Percentiles rank a stretch among this genome's conserved stretches.
These are phyloP conservation scores for Iris macrosiphon DNA, from an alignment of 106 monocot genomes.

Conservation along the genomic window DNA sequence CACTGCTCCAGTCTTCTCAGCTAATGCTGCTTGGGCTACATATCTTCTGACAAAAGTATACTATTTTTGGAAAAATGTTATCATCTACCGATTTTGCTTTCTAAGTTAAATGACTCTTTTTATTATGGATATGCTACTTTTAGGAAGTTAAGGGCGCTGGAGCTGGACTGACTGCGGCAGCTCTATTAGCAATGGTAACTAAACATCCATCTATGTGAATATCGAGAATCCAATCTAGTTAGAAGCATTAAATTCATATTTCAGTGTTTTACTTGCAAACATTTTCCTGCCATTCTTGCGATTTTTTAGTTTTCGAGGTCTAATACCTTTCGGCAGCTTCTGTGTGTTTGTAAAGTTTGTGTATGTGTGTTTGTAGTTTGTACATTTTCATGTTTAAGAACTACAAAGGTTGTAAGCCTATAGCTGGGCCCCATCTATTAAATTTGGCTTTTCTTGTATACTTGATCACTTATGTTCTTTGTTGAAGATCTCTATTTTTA, in stretches of 20 bases:
- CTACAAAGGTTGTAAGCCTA: too few relatives aligned
- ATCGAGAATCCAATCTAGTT: neutral
- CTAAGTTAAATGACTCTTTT: neutral
- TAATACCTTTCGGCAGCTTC: too few relatives aligned
- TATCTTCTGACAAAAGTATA: constrained; percentile 89
- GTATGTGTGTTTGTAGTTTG: too few relatives aligned
- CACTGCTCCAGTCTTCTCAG: constrained; percentile 96
- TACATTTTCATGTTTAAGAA: too few relatives aligned
- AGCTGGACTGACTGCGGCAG: constrained; percentile 91
- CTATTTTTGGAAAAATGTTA: constrained; percentile 6
- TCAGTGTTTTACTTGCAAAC: neutral
- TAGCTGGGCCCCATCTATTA: too few relatives aligned
- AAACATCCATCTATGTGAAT: neutral
- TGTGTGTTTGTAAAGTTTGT: too few relatives aligned
- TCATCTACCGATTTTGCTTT: neutral
- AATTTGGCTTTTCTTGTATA: neutral
- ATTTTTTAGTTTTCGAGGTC: too few relatives aligned
- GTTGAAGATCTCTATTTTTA: neutral
- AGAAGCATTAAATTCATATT: neutral
- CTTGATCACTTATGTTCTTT: neutral
- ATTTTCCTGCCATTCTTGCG: too few relatives aligned
- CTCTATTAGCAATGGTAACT: constrained; percentile 79
- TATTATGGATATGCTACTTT: constrained; percentile 9
- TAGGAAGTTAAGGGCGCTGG: constrained; percentile 96
- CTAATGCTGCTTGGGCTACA: constrained; percentile 95